A percentile compares a stretch with the other conserved stretches of the same genome.
Conservation (phyloP, 2,329 filamentous ascomycete genomes). For the Curvularia hawaiiensis region DNA sequence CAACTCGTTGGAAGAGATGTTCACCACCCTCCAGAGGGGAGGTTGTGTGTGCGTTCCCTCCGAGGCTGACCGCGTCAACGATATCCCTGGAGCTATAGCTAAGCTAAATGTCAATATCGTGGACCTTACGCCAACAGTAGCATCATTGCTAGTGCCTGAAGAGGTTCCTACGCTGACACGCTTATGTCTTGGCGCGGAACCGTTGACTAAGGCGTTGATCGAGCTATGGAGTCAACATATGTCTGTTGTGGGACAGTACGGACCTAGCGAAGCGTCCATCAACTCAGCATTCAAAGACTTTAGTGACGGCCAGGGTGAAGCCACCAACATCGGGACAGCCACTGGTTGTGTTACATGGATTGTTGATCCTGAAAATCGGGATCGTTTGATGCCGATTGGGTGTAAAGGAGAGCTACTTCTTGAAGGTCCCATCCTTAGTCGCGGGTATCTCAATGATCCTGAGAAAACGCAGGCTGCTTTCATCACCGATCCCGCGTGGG, state of each 20-base stretch:
- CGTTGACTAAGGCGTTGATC: conserved; percentile 41
- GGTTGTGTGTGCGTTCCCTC: conserved; percentile 61
- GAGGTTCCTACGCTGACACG: conserved; percentile 53
- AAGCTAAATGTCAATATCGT: conserved; percentile 37
- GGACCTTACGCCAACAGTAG: conserved; percentile 65
- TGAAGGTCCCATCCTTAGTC: conserved; percentile 43
- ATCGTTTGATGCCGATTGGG: conserved; percentile 41
- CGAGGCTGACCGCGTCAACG: conserved; percentile 59
- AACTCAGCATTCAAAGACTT: conserved; percentile 41
- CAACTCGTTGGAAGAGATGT: conserved; percentile 61
- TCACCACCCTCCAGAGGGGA: conserved; percentile 58
- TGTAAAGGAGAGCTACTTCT: conserved; percentile 43
- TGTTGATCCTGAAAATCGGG: conserved; percentile 37
- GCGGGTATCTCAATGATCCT: conserved; percentile 42
- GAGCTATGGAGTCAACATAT: conserved; percentile 34
- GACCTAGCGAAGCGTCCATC: conserved; percentile 42
- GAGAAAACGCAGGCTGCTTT: conserved; percentile 40
- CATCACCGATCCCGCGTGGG: conserved; percentile 39
- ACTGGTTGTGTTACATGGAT: conserved; percentile 42
- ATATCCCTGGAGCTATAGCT: conserved; percentile 52
- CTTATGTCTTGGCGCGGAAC: conserved; percentile 54
- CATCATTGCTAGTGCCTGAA: conserved; percentile 52
- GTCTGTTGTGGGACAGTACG: conserved; percentile 39
- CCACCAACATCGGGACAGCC: conserved; percentile 42
- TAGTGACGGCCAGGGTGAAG: conserved; percentile 34